These are phyloP conservation scores for Fusarium nygamai DNA, from an alignment of 2,329 filamentous ascomycete species.

Conservation along the genomic window DNA sequence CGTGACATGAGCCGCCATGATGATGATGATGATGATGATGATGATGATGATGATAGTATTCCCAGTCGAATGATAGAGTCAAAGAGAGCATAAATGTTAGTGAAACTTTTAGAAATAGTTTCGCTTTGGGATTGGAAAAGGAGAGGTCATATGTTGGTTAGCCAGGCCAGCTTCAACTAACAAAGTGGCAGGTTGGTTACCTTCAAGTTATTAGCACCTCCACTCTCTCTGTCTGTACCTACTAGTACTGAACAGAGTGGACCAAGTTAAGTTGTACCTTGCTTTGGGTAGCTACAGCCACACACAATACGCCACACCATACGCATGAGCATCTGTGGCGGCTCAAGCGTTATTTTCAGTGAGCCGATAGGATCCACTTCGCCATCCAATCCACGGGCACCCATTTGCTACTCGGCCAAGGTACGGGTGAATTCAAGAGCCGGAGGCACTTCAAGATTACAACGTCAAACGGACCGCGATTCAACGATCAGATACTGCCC, in stretches of 20 bases:
- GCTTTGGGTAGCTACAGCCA: conserved; percentile 14
- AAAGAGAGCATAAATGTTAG: background rate
- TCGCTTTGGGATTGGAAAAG: background rate
- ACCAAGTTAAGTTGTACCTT: background rate
- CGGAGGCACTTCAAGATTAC: conserved; percentile 33
- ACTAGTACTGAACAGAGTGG: background rate
- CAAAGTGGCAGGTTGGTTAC: conserved; percentile 25
- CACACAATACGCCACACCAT: background rate
- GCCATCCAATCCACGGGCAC: conserved; percentile 30
- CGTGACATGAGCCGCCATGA: conserved; percentile 41
- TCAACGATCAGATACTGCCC: conserved; percentile 36
- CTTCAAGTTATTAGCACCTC: background rate
- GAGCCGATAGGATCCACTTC: conserved; percentile 14
- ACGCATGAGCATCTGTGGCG: background rate
- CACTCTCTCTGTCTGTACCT: background rate
- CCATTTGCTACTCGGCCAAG: conserved; percentile 43
- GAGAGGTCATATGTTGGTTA: conserved; percentile 1
- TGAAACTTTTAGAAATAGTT: background rate
- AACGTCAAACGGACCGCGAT: conserved; percentile 39
- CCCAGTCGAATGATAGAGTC: background rate
- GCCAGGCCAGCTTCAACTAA: conserved; percentile 7
- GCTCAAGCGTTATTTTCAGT: conserved; percentile 12
- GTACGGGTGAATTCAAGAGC: conserved; percentile 41
- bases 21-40: background rate
- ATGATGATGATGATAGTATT: background rate